phyloP scores from a whole-genome alignment of 1,139 yeast species.

The Hemisphaericaspora xylanilytica region DNA sequence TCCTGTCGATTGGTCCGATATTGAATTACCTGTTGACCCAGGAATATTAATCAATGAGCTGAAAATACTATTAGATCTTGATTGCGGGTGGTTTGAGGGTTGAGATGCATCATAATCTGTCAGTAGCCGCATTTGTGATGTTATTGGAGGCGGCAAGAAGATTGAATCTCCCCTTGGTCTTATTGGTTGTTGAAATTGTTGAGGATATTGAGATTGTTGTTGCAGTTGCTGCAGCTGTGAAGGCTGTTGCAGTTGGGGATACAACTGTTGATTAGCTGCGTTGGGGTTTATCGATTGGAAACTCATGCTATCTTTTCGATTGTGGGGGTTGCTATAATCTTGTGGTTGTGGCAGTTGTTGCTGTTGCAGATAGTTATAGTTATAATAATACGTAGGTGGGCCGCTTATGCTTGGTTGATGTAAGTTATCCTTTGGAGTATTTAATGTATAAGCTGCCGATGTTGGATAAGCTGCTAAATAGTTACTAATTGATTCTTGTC shows the following conservation, averaged over 20 bases:
- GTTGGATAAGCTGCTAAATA: conserved; percentile 19
- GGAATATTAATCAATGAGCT: conserved; percentile 43
- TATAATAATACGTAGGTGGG: conserved; percentile 1
- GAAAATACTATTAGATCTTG: conserved; percentile 42
- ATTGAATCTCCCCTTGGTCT: conserved; percentile 33
- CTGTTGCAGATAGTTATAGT: neutral
- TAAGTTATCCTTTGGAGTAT: neutral
- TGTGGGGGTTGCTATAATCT: neutral
- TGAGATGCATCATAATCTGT: conserved; percentile 9
- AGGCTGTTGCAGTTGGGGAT: conserved; percentile 7
- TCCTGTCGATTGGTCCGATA: conserved; percentile 26
- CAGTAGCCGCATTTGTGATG: conserved; percentile 16
- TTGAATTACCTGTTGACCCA: conserved; percentile 31
- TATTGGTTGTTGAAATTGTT: conserved; percentile 10
- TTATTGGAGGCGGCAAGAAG: conserved; percentile 31
- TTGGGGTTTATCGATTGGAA: conserved; percentile 7
- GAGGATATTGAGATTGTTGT: conserved; percentile 6
- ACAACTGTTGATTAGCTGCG: conserved; percentile 5
- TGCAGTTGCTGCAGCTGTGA: conserved; percentile 9
- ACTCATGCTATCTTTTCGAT: conserved; percentile 6
- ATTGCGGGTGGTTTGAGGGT: conserved; percentile 1
- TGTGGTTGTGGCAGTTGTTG: too few relatives aligned
- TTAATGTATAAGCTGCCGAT: conserved; percentile 1
- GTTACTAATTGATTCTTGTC: conserved; percentile 23
- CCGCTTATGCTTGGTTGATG: conserved; percentile 4